Base-by-base conservation (phyloP, 2,329 filamentous ascomycete species). In the Aspergillus ibericus region DNA sequence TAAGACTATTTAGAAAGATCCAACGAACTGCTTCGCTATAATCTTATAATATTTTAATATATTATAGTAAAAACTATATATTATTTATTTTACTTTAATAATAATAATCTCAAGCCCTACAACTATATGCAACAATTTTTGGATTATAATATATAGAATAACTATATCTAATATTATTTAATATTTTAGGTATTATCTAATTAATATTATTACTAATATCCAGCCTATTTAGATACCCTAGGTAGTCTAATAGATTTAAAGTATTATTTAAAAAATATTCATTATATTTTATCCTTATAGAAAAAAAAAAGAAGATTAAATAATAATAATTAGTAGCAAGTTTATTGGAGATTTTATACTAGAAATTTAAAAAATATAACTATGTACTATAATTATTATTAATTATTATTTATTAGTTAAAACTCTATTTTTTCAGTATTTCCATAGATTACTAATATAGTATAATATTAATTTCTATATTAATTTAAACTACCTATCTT, bases 11-110 rank as follows among this genome's bases (percentile, higher is more conserved):
- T 64, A 34, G 12, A 32, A 51, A 50, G 40, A n/a, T 56, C 44
- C 22, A 3, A 48, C 38, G 27, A 60, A 27, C 55, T 64, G 13
- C 56, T 62, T 35, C 38, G 54, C 36, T 64, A 49, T 12, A 38
- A 64, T 16, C 60, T 59, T 8, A 54, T 64, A 13, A 53, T 55
- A 18, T 64, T 60, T 36, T 51, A 52, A 32, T 56, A 64, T 55
- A 36, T 27, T 29, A 48, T 60, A 7, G 56, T 58, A 22, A 64
- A 64, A 47, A 29, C 34, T 42, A 58, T 51, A n/a, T 54, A 57
- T 18, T 63, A 32, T 25, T 58, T 36, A 27, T 64, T 64, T 48
- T 63, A 44, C 29, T 44, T 64, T 12, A 54, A 58, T 22, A 25
- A 53, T 10, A 54, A 13, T 20, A 48, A n/a, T 32, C 25, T 57